Conservation (phyloP, 352 stramenopile species). For the Phytophthora foliorum region DNA sequence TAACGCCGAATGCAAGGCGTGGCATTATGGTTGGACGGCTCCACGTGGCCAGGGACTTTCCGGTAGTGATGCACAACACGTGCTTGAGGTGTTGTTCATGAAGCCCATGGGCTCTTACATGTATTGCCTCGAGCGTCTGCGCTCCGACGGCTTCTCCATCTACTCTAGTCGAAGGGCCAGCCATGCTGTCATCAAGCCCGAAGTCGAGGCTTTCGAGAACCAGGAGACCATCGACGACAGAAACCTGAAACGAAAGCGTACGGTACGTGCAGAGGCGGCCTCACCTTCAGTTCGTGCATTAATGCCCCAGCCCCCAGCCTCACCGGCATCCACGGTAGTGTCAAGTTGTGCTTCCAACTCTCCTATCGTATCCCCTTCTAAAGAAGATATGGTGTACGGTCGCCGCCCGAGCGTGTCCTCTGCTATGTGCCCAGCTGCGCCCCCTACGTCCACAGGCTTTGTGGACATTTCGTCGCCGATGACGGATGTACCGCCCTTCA, state of each 20-base stretch:
- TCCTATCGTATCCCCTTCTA: conserved; percentile 52
- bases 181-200: conserved; percentile 62
- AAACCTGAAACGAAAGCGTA: conserved; percentile 69
- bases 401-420: conserved; percentile 21
- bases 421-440: conserved; percentile 17
- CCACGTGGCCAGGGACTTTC: conserved; percentile 78
- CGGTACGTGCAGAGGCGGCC: conserved; percentile 22
- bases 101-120: conserved; percentile 87
- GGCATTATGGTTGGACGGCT: conserved; percentile 91
- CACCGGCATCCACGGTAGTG: conserved; percentile 42
- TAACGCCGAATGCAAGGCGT: conserved; percentile 90
- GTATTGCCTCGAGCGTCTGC: conserved; percentile 82
- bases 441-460: conserved; percentile 38
- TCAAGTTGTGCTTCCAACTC: conserved; percentile 46
- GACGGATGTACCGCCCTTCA: conserved; percentile 43
- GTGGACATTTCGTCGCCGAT: conserved; percentile 42
- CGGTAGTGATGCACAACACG: conserved; percentile 82
- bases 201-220: conserved; percentile 68
- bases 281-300: conserved; percentile 38
- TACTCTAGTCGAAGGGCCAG: conserved; percentile 82
- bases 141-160: conserved; percentile 82
- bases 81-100: conserved; percentile 85
- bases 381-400: conserved; percentile 39
- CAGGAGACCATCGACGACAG: conserved; percentile 49
- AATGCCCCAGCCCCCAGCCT: conserved; percentile 39